Percentiles rank a stretch among this genome's conserved stretches.
Evolutionary conservation across 371 early-diverging fungal genomes (phyloP).

Genomic region (Mucor saturninus): DNA sequence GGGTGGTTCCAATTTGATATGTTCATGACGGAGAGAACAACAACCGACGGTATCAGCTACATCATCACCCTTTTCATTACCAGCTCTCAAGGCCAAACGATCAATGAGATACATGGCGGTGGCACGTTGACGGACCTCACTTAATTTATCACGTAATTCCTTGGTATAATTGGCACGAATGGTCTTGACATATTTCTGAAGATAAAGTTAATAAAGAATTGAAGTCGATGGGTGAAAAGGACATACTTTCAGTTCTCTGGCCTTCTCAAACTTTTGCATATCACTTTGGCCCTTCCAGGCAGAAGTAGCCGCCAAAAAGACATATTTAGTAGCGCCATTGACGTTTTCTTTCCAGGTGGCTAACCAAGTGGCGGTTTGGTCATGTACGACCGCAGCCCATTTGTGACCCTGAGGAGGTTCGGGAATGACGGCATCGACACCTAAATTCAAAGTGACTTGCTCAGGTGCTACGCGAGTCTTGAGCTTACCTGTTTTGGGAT

Average conservation of each 20-base stretch:
- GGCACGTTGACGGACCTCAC: slow-evolving; percentile 88
- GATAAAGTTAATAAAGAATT: neutral
- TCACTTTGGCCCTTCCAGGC: slow-evolving; percentile 97
- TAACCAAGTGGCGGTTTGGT: slow-evolving; percentile 94
- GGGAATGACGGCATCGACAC: slow-evolving; percentile 80
- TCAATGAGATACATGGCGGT: slow-evolving; percentile 97
- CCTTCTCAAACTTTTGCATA: slow-evolving; percentile 95
- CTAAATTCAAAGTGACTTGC: slow-evolving; percentile 92
- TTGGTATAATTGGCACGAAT: slow-evolving; percentile 82
- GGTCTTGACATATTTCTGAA: slow-evolving; percentile 67
- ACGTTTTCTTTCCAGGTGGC: slow-evolving; percentile 98
- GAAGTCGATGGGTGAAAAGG: neutral
- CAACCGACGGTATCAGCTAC: slow-evolving; percentile 99
- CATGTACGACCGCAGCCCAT: slow-evolving; percentile 90
- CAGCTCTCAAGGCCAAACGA: slow-evolving; percentile 93
- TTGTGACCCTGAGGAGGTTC: slow-evolving; percentile 86
- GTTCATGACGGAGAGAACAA: slow-evolving; percentile 94
- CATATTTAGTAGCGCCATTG: slow-evolving; percentile 90
- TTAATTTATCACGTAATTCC: slow-evolving; percentile 79
- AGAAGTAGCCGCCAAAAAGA: slow-evolving; percentile 90
- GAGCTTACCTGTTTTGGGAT: slow-evolving; percentile 92
- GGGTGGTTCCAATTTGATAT: slow-evolving; percentile 80
- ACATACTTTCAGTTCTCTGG: slow-evolving; percentile 82
- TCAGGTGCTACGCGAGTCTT: slow-evolving; percentile 92
- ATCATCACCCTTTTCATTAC: slow-evolving; percentile 97